Evolutionary conservation across 805 yeast genomes (phyloP), one percentile per base, ranked within the genome.

Genomic region (Hanseniaspora guilliermondii): DNA sequence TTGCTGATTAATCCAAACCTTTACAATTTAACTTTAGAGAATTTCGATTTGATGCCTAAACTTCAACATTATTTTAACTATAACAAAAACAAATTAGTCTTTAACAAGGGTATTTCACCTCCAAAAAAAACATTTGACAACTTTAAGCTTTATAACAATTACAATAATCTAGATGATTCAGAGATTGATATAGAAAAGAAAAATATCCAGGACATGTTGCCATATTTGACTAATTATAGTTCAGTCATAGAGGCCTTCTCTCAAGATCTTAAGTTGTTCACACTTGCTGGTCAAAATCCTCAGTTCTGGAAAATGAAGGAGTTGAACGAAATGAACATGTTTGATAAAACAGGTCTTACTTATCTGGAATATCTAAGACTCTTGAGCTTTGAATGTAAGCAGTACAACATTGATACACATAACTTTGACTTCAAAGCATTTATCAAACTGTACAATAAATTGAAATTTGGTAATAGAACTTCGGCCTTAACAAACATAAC

Each of bases 1-100:
- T 78, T 2, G 59, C 64, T 39, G 65, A 65, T 47, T 78, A 83
- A 0, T 67, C 68, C 12, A 69, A 66, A 35, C 62, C 61, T 14
- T 72, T 76, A 5, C 64, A 71, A 33, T 83, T 79, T 63, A 74
- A 77, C 1, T 83, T 84, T 1, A 59, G 47, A 52, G 22, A 44
- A 37, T 2, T 52, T 52, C 44, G 55, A 52, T 19, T 16, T 80
- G 14, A 75, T 76, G 37, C 70, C 72, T 17, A 78, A 79, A 0
- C 58, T 57, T 6, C 61, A 70, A 9, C 64, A 68, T 6, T 52
- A 59, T 4, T 48, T 45, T 22, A 46, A 38, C 14, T 53, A 45
- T 27, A 53, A 33, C 16, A 39, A 44, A 24, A 32, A 45, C 40
- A 46, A 19, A 9, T 6, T 53, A 0, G 46, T 40, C 12, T 46